phyloP scores from a whole-genome alignment of 2,329 filamentous ascomycete species.

The Podosphaera leucotricha region DNA sequence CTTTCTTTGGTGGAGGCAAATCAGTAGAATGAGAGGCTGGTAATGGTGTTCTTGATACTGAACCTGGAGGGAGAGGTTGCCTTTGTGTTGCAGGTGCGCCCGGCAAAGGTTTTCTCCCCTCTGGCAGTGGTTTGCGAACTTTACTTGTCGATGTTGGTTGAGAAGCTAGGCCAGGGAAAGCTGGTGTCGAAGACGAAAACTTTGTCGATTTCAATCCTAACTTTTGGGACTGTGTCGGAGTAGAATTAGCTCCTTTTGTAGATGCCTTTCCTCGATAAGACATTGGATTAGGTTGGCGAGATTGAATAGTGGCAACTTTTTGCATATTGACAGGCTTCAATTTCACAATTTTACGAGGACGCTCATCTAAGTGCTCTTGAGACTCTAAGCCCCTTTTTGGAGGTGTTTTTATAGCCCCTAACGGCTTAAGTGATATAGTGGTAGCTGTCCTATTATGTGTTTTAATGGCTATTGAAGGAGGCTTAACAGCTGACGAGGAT shows the following conservation, averaged over 20 bases:
- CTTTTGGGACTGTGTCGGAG: conserved; percentile 4
- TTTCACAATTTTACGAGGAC: conserved; percentile 7
- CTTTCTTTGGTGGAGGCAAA: conserved; percentile 2
- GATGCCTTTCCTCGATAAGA: conserved; percentile 5
- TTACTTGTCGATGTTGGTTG: conserved; percentile 1
- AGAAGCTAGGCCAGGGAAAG: background rate
- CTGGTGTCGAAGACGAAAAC: conserved; percentile 2
- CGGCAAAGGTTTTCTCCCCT: conserved; percentile 5
- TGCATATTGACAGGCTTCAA: conserved; percentile 3
- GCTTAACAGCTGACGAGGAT: background rate
- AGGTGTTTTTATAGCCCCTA: conserved; percentile 7
- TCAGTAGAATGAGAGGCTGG: background rate
- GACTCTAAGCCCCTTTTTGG: conserved; percentile 1
- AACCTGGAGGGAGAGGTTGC: background rate
- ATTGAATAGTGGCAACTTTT: conserved; percentile 8
- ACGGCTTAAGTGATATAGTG: background rate
- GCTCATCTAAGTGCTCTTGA: conserved; percentile 7
- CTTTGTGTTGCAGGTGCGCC: conserved; percentile 1
- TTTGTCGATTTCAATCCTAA: background rate
- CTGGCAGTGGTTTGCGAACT: conserved; percentile 7
- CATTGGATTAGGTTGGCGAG: conserved; percentile 6
- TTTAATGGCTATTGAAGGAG: background rate
- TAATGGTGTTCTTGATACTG: conserved; percentile 4
- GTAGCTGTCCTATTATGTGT: background rate
- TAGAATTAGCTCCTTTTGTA: conserved; percentile 4